Percentiles rank a stretch among this genome's conserved stretches.
Evolutionary conservation across 1,284 basidiomycete species (phyloP).

Genomic region (Taiwanofungus camphoratus): DNA sequence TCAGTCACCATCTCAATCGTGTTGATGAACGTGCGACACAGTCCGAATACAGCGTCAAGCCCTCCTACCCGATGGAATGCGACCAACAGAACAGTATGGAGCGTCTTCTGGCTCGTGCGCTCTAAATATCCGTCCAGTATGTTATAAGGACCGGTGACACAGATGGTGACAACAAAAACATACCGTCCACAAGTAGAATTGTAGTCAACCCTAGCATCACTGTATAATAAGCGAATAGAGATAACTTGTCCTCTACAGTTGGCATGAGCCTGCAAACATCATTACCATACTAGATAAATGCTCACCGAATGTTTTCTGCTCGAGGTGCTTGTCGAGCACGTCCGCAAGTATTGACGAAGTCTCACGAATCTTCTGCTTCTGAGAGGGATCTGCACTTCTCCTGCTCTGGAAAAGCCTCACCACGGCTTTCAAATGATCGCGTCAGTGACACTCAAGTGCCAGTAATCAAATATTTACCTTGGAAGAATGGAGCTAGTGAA

Average conservation of each 20-base stretch:
- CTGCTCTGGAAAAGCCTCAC: conserved; percentile 86
- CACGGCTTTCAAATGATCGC: conserved; percentile 48
- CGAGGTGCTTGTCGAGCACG: conserved; percentile 72
- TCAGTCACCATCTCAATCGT: conserved; percentile 50
- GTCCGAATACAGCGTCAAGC: conserved; percentile 59
- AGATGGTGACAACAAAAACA: conserved; percentile 17
- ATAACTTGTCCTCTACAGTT: conserved; percentile 44
- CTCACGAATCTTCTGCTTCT: conserved; percentile 73
- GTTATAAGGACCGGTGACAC: neutral
- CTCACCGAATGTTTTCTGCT: conserved; percentile 50
- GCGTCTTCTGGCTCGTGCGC: conserved; percentile 62
- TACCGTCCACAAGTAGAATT: conserved; percentile 81
- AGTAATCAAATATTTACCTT: conserved; percentile 50
- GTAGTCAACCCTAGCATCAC: conserved; percentile 72
- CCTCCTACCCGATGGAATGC: conserved; percentile 75
- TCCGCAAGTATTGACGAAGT: conserved; percentile 69
- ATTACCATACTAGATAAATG: conserved; percentile 3
- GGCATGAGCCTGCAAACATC: conserved; percentile 7
- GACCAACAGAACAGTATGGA: conserved; percentile 80
- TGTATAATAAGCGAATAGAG: conserved; percentile 66
- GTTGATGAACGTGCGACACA: conserved; percentile 53
- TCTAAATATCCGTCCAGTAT: conserved; percentile 40
- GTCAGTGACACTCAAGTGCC: neutral
- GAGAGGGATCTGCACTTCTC: conserved; percentile 68
- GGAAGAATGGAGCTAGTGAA: conserved; percentile 81